These are phyloP conservation scores for Zymoseptoria crescenta DNA, from an alignment of 2,329 filamentous ascomycete genomes.

Conservation along the genomic window DNA sequence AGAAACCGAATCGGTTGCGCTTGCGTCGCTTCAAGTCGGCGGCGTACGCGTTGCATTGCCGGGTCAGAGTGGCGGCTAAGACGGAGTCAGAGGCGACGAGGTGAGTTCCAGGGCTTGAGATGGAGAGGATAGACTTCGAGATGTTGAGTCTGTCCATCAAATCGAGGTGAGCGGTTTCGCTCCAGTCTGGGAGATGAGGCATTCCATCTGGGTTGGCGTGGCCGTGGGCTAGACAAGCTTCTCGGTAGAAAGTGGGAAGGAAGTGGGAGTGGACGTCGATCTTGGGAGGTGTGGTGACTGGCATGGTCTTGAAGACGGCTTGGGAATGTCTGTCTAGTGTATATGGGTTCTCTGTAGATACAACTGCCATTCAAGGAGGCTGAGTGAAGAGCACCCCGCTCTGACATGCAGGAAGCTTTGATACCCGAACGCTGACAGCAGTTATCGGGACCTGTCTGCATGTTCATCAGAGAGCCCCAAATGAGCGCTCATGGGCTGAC, in stretches of 20 bases:
- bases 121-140: slow-evolving; percentile 46
- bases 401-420: background rate
- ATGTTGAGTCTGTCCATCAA: slow-evolving; percentile 47
- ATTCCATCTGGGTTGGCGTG: slow-evolving; percentile 43
- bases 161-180: slow-evolving; percentile 37
- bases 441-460: background rate
- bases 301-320: slow-evolving; percentile 2
- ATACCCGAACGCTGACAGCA: background rate
- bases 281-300: slow-evolving; percentile 17
- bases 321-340: background rate
- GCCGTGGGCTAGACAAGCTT: slow-evolving; percentile 35
- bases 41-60: slow-evolving; percentile 37
- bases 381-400: background rate
- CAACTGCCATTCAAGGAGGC: background rate
- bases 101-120: slow-evolving; percentile 47
- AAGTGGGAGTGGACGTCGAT: slow-evolving; percentile 46
- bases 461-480: background rate
- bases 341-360: background rate
- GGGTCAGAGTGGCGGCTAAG: slow-evolving; percentile 32
- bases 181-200: slow-evolving; percentile 40
- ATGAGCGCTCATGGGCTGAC: too few relatives aligned
- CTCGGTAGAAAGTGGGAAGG: slow-evolving; percentile 35
- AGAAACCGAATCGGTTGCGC: slow-evolving; percentile 44
- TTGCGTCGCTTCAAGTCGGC: slow-evolving; percentile 31
- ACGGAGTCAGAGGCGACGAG: slow-evolving; percentile 35